Evolutionary conservation across 352 stramenopile species (phyloP), one percentile per base, ranked within the genome.

Genomic region (Saprolegnia parasitica): DNA sequence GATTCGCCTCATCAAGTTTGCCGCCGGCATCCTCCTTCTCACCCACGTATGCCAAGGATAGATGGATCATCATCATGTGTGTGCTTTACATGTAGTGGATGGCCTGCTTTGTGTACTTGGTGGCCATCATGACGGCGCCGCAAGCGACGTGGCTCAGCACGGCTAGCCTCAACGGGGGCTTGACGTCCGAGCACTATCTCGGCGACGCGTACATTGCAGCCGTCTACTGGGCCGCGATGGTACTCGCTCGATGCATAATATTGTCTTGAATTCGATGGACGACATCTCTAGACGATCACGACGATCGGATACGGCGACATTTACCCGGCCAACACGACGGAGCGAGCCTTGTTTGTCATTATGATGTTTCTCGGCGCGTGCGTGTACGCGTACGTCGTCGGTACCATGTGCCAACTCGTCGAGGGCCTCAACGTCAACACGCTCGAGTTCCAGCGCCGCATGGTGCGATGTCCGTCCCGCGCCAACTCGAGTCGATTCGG

Each of bases 281-380:
- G n/a, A n/a, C n/a, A 21, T 21, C 9, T 6, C 1, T 67, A 67
- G 58, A 95, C 87, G 0, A 93, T 95, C 84, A 89, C 84, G 11
- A 95, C 87, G 0, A 85, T 95, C 15, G 88, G 88, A 4, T 96
- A 96, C 73, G 87, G 88, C 0, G 86, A 96, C 57, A 87, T 96
- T 20, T 81, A 76, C 29, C 80, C 88, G 0, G 75, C 90, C 8
- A 96, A 91, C 61, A 79, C 78, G 32, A 72, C 74, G 4, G 90
- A 96, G 72, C 81, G 90, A 50, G 65, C 76, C 20, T 92, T 89
- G 60, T 92, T 79, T 21, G 91, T 92, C n/a, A 72, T 96, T 20
- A 89, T 92, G 18, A 85, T 92, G 63, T 86, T 94, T 35, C 49
- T 83, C 18, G 86, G 86, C n/a, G 90, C 86, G 11, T 91, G 81